Base-by-base conservation (phyloP, 148 eudicot genomes). In the Rhododendron ovatum region DNA sequence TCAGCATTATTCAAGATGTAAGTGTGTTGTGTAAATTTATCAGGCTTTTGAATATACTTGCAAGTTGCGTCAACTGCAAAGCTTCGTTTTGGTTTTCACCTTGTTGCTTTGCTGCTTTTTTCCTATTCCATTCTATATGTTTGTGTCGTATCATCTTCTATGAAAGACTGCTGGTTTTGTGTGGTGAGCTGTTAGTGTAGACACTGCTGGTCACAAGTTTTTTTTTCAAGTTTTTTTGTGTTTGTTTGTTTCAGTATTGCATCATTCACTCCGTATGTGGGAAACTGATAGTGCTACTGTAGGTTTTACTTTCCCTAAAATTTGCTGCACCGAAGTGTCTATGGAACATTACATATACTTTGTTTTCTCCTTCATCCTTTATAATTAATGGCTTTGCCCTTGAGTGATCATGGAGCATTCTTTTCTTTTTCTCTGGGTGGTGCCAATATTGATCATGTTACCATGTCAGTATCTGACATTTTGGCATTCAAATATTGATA, bases 1-100 rank as follows among this genome's bases (percentile, higher is more conserved):
- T 96, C 92, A 95, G 96, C 93, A 96, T 96, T 53, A 96, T 96
- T 88, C 99, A 96, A 88, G 99, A 96, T 90, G 99, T 96, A 93
- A 92, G 96, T 90, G 71, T 84, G 73, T 83, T 86, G 71, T n/a
- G 47, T 73, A 86, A 76, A 59, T 22, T 69, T 50, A 35, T 75
- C 24, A 51, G 57, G 39, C 81, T 77, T 33, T 86, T 26, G 28
- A 86, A 57, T 45, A 30, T 86, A 53, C 33, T 81, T 50, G 74
- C 12, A 3, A 65, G 71, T 65, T 65, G 51, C 10, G 0, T 39
- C 37, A 82, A 39, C 30, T 63, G 51, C 80, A 39, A 83, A 20
- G 26, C 71, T 39, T 43, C 1, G 24, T 57, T 18, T 57, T 17
- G 15, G 24, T 24, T 17, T n/a, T 39, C 33, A 59, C 48, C 51